Base-by-base conservation (phyloP, 495 filamentous ascomycete genomes). In the Melanomma pulvis-pyrius region DNA sequence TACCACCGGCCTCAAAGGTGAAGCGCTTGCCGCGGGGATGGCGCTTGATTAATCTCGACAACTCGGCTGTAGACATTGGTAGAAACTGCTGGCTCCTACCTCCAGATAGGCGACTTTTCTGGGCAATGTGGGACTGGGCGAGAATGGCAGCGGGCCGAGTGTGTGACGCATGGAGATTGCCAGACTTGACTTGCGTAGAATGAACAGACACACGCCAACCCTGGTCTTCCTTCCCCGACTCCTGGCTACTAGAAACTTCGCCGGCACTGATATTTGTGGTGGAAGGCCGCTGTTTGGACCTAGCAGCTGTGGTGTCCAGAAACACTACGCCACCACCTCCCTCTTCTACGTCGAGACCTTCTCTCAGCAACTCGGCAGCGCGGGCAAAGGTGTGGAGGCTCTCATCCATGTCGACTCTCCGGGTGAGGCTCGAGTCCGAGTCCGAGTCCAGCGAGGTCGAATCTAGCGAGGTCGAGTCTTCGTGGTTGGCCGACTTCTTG, bases 341-440 rank as follows among this genome's bases (percentile, higher is more conserved):
- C 5, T 69, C 69, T 28, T 77, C 78, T 8, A 88, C 49, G 54
- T 84, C 83, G 11, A 87, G 76, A 24, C 83, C 82, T 61, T 87
- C 82, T 3, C 82, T 81, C 11, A 88, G 77, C 0, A 88, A 68
- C 59, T 86, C 82, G 9, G 83, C 83, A 0, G 85, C 86, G 41
- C 84, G 79, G 26, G 77, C 74, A 59, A 87, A 85, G 19, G 82
- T 79, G 21, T 34, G 11, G 53, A 49, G 4, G 25, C 34, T 30
- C 52, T 55, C 52, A 19, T 55, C 19, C 30, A 24, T 29, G 2
- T 29, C 28, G 17, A 39, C 19, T 46, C 60, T 19, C 26, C 52
- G 28, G 39, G 39, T 24, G 21, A 9, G 24, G 24, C 44, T 39
- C 39, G 41, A 17, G 51, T 50, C 28, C 6, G 26, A 25, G 30